These are phyloP conservation scores for Wickerhamiella domercqiae DNA, from an alignment of 805 yeast species.

Conservation along the genomic window DNA sequence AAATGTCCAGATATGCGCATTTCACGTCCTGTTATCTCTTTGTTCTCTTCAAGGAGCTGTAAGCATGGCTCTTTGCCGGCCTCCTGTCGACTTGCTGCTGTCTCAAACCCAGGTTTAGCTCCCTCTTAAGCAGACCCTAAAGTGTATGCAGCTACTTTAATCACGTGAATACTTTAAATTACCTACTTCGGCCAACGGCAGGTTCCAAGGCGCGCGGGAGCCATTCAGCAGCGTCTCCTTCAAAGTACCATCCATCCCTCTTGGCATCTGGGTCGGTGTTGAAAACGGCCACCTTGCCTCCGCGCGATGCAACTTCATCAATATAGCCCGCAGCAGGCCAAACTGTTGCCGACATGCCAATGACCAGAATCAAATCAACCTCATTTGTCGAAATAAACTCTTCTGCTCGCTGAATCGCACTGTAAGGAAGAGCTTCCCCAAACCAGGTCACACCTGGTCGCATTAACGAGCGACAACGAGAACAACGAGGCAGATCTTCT, in stretches of 20 bases:
- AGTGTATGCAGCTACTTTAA: too few relatives aligned
- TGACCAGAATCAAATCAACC: conserved; percentile 62
- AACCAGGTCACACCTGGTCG: conserved; percentile 93
- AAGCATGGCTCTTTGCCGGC: too few relatives aligned
- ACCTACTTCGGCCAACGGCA: neutral
- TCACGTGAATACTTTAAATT: too few relatives aligned
- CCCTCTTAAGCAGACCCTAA: too few relatives aligned
- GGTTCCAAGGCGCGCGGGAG: conserved; percentile 53
- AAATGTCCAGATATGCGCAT: too few relatives aligned
- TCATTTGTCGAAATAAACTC: conserved; percentile 40
- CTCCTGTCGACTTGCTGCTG: too few relatives aligned
- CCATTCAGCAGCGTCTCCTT: conserved; percentile 64
- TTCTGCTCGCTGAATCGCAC: conserved; percentile 51
- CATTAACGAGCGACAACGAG: conserved; percentile 47
- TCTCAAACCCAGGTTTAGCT: too few relatives aligned
- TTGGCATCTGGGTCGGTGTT: conserved; percentile 34
- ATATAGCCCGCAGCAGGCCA: conserved; percentile 93
- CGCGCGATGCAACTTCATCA: conserved; percentile 52
- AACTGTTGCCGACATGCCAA: conserved; percentile 73
- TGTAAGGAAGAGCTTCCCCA: conserved; percentile 71
- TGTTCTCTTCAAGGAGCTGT: too few relatives aligned
- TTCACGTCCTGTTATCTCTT: too few relatives aligned
- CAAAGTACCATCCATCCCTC: conserved; percentile 46
- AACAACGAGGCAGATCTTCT: conserved; percentile 52
- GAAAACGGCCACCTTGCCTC: conserved; percentile 75